Evolutionary conservation across 2,329 filamentous ascomycete species (phyloP).

Genomic region (Curvularia eragrostidis): DNA sequence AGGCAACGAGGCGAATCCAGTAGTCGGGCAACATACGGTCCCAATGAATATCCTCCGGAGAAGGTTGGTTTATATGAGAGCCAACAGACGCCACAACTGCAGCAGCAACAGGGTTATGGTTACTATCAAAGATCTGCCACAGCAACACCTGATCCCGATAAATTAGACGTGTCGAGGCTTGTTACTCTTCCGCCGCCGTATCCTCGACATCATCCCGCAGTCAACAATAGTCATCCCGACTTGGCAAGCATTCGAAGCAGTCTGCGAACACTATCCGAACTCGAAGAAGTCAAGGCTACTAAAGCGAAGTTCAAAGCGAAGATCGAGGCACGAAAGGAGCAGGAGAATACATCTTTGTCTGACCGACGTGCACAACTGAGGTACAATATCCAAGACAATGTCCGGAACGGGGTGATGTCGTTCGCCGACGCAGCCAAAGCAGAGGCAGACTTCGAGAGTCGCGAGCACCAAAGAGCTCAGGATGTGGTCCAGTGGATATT

Average conservation of each 20-base stretch:
- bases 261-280: conserved; percentile 75
- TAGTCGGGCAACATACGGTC: conserved; percentile 52
- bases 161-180: conserved; percentile 86
- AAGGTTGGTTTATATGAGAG: conserved; percentile 66
- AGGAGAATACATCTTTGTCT: conserved; percentile 61
- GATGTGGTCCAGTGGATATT: conserved; percentile 81
- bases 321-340: conserved; percentile 62
- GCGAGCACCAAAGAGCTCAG: conserved; percentile 74
- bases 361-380: conserved; percentile 71
- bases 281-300: conserved; percentile 73
- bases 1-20: conserved; percentile 41
- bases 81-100: conserved; percentile 14
- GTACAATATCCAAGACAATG: conserved; percentile 77
- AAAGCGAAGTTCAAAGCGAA: conserved; percentile 63
- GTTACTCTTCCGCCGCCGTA: conserved; percentile 94
- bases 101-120: conserved; percentile 49
- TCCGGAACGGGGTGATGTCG: conserved; percentile 77
- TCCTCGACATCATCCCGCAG: conserved; percentile 90
- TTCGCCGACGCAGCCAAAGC: conserved; percentile 84
- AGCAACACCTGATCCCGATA: conserved; percentile 58
- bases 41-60: conserved; percentile 69
- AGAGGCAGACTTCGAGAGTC: conserved; percentile 74
- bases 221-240: conserved; percentile 94
- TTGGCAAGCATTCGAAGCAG: conserved; percentile 77
- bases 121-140: conserved; percentile 48